These are phyloP conservation scores for Escovopsis sp. DNA, from an alignment of 2,329 filamentous ascomycete genomes.

Conservation along the genomic window DNA sequence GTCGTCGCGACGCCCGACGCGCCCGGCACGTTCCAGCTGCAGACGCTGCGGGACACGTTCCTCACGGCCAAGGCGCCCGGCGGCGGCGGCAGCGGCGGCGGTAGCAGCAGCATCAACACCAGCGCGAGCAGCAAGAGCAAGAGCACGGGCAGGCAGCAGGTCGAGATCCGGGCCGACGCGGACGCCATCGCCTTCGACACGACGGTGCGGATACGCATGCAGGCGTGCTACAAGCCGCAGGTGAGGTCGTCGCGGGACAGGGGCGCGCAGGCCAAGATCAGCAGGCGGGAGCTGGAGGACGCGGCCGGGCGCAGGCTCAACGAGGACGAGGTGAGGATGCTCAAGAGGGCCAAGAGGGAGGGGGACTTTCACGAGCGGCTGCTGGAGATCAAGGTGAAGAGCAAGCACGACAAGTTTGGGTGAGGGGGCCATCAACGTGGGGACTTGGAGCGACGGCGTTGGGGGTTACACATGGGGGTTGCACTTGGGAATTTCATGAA, in stretches of 20 bases:
- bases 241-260: conserved; percentile 69
- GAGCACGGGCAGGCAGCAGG: conserved; percentile 16
- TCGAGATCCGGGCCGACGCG: conserved; percentile 65
- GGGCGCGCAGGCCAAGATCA: conserved; percentile 74
- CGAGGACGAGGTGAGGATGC: conserved; percentile 70
- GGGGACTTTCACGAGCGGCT: conserved; percentile 83
- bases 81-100: too few species aligned
- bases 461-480: not conserved
- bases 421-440: conserved; percentile 6
- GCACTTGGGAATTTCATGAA: not conserved
- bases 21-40: conserved; percentile 58
- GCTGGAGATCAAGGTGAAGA: conserved; percentile 77
- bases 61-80: conserved; percentile 37
- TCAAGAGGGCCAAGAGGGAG: conserved; percentile 73
- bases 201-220: conserved; percentile 75
- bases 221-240: conserved; percentile 81
- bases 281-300: conserved; percentile 68
- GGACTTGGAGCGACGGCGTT: not conserved
- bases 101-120: conserved; percentile 12
- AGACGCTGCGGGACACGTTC: conserved; percentile 59
- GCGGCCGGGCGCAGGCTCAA: conserved; percentile 61
- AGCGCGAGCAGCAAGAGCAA: conserved; percentile 24
- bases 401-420: conserved; percentile 74
- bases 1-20: conserved; percentile 50
- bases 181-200: conserved; percentile 53